Conservation (phyloP, 108 stramenopile species). For the Cyclotella kingstonii region DNA sequence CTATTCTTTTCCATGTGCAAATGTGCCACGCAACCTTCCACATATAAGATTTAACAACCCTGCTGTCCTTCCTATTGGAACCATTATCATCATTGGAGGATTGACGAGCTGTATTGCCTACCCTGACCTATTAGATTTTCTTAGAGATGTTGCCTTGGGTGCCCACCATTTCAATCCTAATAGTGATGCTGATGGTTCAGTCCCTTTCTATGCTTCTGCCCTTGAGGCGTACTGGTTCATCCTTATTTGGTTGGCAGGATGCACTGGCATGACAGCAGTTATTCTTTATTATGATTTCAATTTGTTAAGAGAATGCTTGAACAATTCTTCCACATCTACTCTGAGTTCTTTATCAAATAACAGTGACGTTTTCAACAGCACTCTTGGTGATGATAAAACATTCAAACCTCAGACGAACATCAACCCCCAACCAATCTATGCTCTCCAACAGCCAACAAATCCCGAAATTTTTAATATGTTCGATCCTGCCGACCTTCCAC, state of each 20-base stretch:
- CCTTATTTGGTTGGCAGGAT: slow-evolving; percentile 60
- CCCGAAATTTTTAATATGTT: slow-evolving; percentile 83
- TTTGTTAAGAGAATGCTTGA: too few relatives aligned
- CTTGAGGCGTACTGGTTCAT: slow-evolving; percentile 25
- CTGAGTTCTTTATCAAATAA: slow-evolving; percentile 14
- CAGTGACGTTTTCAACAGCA: slow-evolving; percentile 26
- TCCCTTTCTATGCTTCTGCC: too few relatives aligned
- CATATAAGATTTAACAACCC: slow-evolving; percentile 37
- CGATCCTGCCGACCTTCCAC: slow-evolving; percentile 88
- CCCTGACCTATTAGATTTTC: slow-evolving; percentile 14
- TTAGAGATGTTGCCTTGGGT: slow-evolving; percentile 14
- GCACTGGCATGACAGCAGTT: slow-evolving; percentile 49
- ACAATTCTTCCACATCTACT: slow-evolving; percentile 4
- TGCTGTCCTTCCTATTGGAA: slow-evolving; percentile 49
- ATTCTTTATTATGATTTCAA: slow-evolving; percentile 67
- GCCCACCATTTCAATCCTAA: slow-evolving; percentile 20
- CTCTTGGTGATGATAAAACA: slow-evolving; percentile 18
- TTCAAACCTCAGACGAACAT: slow-evolving; percentile 44
- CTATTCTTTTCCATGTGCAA: slow-evolving; percentile 4
- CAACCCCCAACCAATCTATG: slow-evolving; percentile 36
- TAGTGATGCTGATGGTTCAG: too few relatives aligned
- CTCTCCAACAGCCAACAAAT: slow-evolving; percentile 23
- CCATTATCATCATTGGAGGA: slow-evolving; percentile 62
- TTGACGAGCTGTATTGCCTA: slow-evolving; percentile 48
- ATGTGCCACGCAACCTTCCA: too few relatives aligned